Evolutionary conservation across 1,284 basidiomycete species (phyloP).

Genomic region (Sparassis latifolia): DNA sequence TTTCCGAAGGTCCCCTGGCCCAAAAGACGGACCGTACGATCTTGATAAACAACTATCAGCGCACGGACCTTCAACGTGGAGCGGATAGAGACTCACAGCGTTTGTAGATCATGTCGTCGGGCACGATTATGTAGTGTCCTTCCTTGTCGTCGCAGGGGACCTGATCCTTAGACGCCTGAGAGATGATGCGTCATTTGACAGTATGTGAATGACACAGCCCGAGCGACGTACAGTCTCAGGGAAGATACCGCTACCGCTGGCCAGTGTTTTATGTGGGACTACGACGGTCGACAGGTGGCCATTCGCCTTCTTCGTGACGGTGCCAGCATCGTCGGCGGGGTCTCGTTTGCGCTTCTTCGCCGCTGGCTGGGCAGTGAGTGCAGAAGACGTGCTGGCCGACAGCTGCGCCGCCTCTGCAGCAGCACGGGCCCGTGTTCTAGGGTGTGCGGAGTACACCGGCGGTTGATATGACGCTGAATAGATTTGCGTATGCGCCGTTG

Average conservation of each 20-base stretch:
- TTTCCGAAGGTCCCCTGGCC: conserved; percentile 99
- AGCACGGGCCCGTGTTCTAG: conserved; percentile 73
- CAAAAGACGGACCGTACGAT: conserved; percentile 84
- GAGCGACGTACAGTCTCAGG: conserved; percentile 53
- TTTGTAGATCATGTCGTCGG: conserved; percentile 80
- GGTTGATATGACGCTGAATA: conserved; percentile 76
- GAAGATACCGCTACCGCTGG: conserved; percentile 50
- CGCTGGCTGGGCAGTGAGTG: conserved; percentile 46
- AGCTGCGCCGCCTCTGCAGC: conserved; percentile 74
- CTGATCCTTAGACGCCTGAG: conserved; percentile 51
- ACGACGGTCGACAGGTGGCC: conserved; percentile 40
- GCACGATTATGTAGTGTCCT: conserved; percentile 89
- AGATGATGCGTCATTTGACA: conserved; percentile 17
- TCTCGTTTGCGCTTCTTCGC: conserved; percentile 77
- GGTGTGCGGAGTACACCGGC: conserved; percentile 62
- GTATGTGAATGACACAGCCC: neutral
- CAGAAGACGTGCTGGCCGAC: conserved; percentile 58
- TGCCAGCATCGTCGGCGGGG: conserved; percentile 57
- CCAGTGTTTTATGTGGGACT: conserved; percentile 52
- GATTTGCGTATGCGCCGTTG: conserved; percentile 52
- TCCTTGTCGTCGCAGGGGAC: conserved; percentile 88
- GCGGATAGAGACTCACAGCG: conserved; percentile 54
- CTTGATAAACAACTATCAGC: conserved; percentile 35
- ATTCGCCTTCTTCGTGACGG: conserved; percentile 52
- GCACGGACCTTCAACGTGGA: conserved; percentile 5